A percentile compares a stretch with the other conserved stretches of the same genome.
Conservation (phyloP, 2,329 filamentous ascomycete genomes). For the Sporothrix mexicana region DNA sequence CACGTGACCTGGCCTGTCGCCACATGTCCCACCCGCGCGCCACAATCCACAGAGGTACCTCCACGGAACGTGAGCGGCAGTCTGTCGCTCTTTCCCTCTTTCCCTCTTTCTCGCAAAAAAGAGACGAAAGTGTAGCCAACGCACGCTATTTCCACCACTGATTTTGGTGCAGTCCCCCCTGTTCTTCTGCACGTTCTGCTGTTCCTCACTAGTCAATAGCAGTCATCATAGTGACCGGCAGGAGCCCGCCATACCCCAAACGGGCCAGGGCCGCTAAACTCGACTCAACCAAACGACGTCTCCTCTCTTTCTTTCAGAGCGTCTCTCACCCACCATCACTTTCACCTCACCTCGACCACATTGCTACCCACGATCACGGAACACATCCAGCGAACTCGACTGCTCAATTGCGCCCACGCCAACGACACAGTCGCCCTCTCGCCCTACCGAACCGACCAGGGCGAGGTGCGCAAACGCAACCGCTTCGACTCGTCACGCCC, state of each 20-base stretch:
- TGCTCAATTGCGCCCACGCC: not conserved
- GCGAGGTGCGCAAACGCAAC: not conserved
- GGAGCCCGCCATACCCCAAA: not conserved
- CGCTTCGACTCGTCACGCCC: not conserved
- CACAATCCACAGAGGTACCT: constrained; percentile 10
- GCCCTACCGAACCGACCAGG: not conserved
- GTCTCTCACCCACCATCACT: not conserved
- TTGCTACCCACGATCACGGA: not conserved
- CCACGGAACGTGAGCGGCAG: constrained; percentile 5
- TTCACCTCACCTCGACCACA: not conserved
- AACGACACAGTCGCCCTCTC: not conserved
- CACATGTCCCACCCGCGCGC: constrained; percentile 19
- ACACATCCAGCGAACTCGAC: not conserved
- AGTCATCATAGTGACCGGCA: too few relatives aligned
- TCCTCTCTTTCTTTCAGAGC: not conserved
- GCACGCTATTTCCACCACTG: too few relatives aligned
- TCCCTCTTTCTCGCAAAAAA: not conserved
- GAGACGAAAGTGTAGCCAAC: too few relatives aligned
- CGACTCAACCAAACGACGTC: constrained; percentile 1
- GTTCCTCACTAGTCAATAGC: not conserved
- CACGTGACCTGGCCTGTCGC: constrained; percentile 2
- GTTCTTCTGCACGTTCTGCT: not conserved
- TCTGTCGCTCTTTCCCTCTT: not conserved
- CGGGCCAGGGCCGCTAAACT: not conserved
- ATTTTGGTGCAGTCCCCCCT: not conserved